Conservation (phyloP, 305 asterid species). For the Fraxinus ornus region DNA sequence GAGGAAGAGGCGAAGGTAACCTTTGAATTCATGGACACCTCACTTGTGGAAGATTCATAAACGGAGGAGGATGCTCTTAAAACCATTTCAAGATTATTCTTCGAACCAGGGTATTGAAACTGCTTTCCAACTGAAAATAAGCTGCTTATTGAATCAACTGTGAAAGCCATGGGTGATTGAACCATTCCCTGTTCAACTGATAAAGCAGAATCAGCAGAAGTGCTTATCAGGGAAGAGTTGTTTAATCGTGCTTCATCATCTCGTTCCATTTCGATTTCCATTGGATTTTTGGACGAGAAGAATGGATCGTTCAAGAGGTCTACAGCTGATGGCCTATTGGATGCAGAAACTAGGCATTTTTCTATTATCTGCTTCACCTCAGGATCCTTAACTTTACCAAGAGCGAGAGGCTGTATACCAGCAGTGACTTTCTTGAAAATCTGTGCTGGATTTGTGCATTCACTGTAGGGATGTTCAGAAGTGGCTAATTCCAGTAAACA, state of each 20-base stretch:
- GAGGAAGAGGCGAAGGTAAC: conserved; percentile 27
- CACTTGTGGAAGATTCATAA: conserved; percentile 9
- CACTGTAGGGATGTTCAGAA: conserved; percentile 42
- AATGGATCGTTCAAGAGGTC: conserved; percentile 35
- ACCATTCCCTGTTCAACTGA: not conserved
- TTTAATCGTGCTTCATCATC: not conserved
- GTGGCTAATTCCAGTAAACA: conserved; percentile 52
- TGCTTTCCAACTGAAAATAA: not conserved
- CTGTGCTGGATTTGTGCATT: conserved; percentile 43
- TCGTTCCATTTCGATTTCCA: not conserved
- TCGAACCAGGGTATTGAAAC: not conserved
- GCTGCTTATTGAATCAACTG: not conserved
- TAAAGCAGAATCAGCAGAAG: conserved; percentile 8
- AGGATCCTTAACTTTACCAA: conserved; percentile 31
- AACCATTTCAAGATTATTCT: not conserved
- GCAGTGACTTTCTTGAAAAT: conserved; percentile 44
- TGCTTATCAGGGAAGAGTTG: not conserved
- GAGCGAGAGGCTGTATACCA: conserved; percentile 35
- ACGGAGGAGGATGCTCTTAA: not conserved
- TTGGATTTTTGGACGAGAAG: conserved; percentile 8
- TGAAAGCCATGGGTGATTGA: not conserved
- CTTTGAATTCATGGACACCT: conserved; percentile 26
- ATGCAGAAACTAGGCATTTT: conserved; percentile 36
- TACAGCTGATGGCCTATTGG: conserved; percentile 35
- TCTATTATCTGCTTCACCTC: conserved; percentile 39